phyloP scores from a whole-genome alignment of 352 stramenopile species.

The Phytopythium oedochilum region DNA sequence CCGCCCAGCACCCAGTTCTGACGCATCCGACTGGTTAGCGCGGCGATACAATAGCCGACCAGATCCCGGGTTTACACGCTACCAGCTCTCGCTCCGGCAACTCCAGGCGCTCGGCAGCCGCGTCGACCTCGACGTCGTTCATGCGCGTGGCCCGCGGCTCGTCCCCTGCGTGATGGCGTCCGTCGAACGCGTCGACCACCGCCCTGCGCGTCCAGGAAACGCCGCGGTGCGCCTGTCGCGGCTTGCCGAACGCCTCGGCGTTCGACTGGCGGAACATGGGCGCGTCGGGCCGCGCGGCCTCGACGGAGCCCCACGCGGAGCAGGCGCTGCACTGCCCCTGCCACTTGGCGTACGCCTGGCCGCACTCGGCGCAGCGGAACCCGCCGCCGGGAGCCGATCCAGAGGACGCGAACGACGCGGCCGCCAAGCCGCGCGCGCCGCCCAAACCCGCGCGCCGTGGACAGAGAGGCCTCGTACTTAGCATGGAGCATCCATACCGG shows the following conservation, averaged over 20 bases:
- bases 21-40: background rate
- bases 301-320: conserved; percentile 88
- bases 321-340: conserved; percentile 86
- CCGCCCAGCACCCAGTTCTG: conserved; percentile 94
- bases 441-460: background rate
- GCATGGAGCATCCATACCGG: background rate
- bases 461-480: background rate
- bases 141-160: conserved; percentile 43
- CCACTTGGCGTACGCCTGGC: conserved; percentile 75
- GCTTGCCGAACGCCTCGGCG: conserved; percentile 36
- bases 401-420: background rate
- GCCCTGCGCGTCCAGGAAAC: conserved; percentile 31
- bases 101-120: conserved; percentile 50
- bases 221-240: conserved; percentile 15
- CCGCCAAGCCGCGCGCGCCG: background rate
- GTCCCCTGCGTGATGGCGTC: background rate
- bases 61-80: background rate
- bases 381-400: conserved; percentile 6
- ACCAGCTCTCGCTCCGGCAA: conserved; percentile 71
- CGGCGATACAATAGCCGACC: background rate
- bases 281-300: conserved; percentile 32
- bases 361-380: conserved; percentile 54
- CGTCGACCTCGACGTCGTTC: conserved; percentile 63
- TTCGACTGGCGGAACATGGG: conserved; percentile 61
- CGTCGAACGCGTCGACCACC: conserved; percentile 11